Base-by-base conservation (phyloP, 345 rosid genomes). In the Euphorbia tirucalli region DNA sequence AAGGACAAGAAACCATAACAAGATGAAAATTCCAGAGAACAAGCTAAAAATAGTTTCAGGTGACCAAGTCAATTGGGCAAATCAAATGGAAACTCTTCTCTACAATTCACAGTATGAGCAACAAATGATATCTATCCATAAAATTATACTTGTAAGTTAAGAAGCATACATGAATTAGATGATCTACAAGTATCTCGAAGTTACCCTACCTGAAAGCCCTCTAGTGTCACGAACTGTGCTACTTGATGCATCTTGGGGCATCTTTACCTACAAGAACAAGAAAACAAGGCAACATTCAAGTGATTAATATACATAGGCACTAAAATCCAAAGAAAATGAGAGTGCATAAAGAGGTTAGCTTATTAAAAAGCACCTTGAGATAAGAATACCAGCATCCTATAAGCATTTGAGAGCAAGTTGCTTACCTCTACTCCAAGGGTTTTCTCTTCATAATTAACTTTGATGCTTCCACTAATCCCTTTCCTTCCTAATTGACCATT, bases 221-320 rank as follows among this genome's bases (percentile, higher is more conserved):
- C 89, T 89, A 41, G 97, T 92, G 73, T 94, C 99, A 69, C 90
- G 92, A 37, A 94, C 93, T 7, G 70, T 67, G 75, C 75, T 81
- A 76, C 83, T 85, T 66, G 99, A 89, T 61, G 96, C 89, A 84
- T 94, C 98, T 79, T 94, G 98, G 61, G 98, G 98, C 98, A 94
- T 94, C 83, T 86, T 90, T 59, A 94, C 97, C 98, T 94, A 74
- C 85, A 32, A 55, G 61, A 54, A 76, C 39, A 19, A 59, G 37
- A 65, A 7, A 59, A 56, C 19, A 49, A 60, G 15, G 15, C 4
- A 39, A 46, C 21, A 62, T 41, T n/a, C 27, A 75, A 14, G 43
- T 8, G 35, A 30, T 43, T n/a, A 21, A 0, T 48, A 70, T 10
- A 65, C 64, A 8, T 5, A 69, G 11, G 39, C 22, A 61, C 44